phyloP scores from a whole-genome alignment of 805 yeast species.

The Dipodascus geniculatus region DNA sequence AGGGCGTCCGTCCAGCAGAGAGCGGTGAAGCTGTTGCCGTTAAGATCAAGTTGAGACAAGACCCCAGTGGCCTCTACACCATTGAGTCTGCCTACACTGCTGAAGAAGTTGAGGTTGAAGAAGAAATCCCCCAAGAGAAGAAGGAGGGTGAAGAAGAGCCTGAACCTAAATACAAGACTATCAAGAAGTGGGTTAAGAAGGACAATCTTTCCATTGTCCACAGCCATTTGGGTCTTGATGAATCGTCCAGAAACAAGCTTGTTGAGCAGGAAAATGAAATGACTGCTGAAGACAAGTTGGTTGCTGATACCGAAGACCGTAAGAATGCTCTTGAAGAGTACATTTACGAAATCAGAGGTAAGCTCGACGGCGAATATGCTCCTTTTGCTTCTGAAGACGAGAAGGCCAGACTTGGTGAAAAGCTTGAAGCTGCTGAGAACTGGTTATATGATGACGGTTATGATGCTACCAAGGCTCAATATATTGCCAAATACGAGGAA shows the following conservation, averaged over 20 bases:
- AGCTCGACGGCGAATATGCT: conserved; percentile 56
- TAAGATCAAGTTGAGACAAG: conserved; percentile 91
- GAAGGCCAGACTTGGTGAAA: conserved; percentile 62
- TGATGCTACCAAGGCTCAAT: conserved; percentile 91
- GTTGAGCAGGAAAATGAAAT: conserved; percentile 78
- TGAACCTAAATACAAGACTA: conserved; percentile 70
- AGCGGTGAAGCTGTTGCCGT: conserved; percentile 68
- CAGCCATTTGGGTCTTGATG: conserved; percentile 43
- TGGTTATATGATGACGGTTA: conserved; percentile 98
- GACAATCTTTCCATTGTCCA: conserved; percentile 56
- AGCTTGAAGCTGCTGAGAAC: conserved; percentile 82
- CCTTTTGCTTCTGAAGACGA: conserved; percentile 85
- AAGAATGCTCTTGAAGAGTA: conserved; percentile 98
- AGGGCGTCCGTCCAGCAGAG: conserved; percentile 71
- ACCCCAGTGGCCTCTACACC: conserved; percentile 90
- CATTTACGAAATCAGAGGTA: conserved; percentile 94
- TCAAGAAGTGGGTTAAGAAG: conserved; percentile 89
- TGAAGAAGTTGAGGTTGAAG: conserved; percentile 82
- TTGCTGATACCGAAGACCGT: conserved; percentile 97
- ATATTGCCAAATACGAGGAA: conserved; percentile 96
- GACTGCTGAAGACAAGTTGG: conserved; percentile 86
- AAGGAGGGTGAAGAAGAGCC: conserved; percentile 42
- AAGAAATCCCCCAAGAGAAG: conserved; percentile 62
- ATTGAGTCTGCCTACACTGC: conserved; percentile 92
- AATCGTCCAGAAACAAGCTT: conserved; percentile 47